Conservation (phyloP, 768 basidiomycete species). For the Xerocomellus intermedius region DNA sequence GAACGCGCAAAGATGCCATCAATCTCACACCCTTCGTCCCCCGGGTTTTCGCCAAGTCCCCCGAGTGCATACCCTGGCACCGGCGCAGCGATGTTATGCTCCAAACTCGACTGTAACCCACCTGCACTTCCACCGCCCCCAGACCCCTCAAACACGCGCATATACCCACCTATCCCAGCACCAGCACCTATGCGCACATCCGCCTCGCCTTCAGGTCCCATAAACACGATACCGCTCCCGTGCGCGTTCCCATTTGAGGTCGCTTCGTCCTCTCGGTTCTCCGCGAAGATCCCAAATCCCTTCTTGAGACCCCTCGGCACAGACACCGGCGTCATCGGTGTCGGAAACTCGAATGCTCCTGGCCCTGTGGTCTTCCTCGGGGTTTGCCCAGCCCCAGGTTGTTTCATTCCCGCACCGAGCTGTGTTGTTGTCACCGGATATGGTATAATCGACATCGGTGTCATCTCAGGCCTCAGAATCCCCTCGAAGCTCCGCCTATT, state of each 20-base stretch:
- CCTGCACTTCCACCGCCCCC: not conserved
- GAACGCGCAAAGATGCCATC: conserved; percentile 8
- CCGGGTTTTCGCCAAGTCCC: not conserved
- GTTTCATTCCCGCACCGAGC: not conserved
- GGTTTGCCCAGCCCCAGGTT: conserved; percentile 13
- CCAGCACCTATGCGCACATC: not conserved
- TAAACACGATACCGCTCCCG: not conserved
- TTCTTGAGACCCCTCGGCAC: conserved; percentile 13
- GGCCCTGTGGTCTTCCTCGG: conserved; percentile 14
- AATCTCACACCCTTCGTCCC: not conserved
- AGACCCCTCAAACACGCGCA: conserved; percentile 17
- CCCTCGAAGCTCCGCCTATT: conserved; percentile 26
- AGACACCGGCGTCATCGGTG: conserved; percentile 21
- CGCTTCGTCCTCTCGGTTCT: conserved; percentile 4
- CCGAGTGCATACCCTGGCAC: conserved; percentile 17
- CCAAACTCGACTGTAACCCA: not conserved
- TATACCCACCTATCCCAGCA: conserved; percentile 21
- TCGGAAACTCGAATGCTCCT: conserved; percentile 12
- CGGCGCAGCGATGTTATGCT: conserved; percentile 17
- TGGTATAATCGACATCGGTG: conserved; percentile 25
- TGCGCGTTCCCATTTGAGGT: not conserved
- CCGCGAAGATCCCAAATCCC: conserved; percentile 2
- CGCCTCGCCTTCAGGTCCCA: conserved; percentile 4
- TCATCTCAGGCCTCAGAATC: conserved; percentile 19
- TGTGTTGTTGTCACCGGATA: conserved; percentile 13